A percentile compares a stretch with the other conserved stretches of the same genome.
phyloP scores from a whole-genome alignment of 768 basidiomycete genomes.

The Leccinum imitatum region DNA sequence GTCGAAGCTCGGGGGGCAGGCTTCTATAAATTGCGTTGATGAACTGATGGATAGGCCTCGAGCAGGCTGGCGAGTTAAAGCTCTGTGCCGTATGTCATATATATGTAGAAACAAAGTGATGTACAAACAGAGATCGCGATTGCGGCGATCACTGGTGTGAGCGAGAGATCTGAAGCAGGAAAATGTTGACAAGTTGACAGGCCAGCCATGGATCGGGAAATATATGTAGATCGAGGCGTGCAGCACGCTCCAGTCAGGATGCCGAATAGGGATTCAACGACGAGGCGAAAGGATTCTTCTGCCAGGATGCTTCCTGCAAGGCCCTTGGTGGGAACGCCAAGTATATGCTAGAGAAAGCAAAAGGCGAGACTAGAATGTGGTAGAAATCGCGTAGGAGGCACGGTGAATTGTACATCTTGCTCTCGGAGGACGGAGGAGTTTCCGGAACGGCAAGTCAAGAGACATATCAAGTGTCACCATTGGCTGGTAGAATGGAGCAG shows the following conservation, averaged over 20 bases:
- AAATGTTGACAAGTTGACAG: too few relatives aligned
- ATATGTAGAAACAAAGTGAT: constrained; percentile 3
- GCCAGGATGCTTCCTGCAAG: background rate
- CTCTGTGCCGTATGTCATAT: constrained; percentile 2
- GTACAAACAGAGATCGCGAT: background rate
- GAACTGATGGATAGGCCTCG: background rate
- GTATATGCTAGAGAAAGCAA: background rate
- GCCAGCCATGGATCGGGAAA: too few relatives aligned
- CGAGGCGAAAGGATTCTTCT: background rate
- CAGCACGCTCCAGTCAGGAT: background rate
- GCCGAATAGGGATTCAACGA: background rate
- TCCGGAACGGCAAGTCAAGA: too few relatives aligned
- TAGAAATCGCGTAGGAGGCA: constrained; percentile 3
- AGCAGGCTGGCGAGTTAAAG: constrained; percentile 2
- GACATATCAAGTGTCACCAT: too few relatives aligned
- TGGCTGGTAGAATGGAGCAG: too few relatives aligned
- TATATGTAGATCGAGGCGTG: too few relatives aligned
- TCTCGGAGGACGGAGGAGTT: too few relatives aligned
- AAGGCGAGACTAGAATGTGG: background rate
- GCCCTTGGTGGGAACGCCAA: background rate
- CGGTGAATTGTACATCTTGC: background rate
- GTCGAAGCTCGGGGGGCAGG: background rate
- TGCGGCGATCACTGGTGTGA: background rate
- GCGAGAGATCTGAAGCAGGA: background rate
- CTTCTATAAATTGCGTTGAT: constrained; percentile 10